phyloP scores from a whole-genome alignment of 495 filamentous ascomycete species.

The Trichoderma erinaceum region DNA sequence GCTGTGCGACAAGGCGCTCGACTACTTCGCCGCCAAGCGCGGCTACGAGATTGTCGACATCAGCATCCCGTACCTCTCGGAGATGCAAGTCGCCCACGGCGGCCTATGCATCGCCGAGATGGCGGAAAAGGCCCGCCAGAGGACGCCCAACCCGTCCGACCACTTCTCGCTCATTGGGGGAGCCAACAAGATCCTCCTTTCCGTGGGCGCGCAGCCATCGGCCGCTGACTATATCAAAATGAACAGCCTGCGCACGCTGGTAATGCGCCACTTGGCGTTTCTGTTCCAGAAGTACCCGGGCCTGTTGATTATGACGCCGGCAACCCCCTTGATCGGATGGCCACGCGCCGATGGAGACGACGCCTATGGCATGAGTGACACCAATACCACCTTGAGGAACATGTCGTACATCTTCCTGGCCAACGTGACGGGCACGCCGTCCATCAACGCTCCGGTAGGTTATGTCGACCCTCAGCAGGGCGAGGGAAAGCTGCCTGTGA shows the following conservation, averaged over 20 bases:
- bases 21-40: conserved; percentile 49
- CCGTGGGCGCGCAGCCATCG: conserved; percentile 55
- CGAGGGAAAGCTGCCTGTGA: conserved; percentile 55
- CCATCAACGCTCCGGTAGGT: conserved; percentile 71
- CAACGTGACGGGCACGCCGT: conserved; percentile 75
- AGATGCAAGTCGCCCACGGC: conserved; percentile 72
- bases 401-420: conserved; percentile 90
- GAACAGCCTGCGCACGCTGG: conserved; percentile 63
- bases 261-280: conserved; percentile 77
- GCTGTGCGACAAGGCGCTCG: conserved; percentile 54
- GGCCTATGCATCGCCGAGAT: conserved; percentile 74
- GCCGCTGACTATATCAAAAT: conserved; percentile 66
- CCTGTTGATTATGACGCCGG: conserved; percentile 73
- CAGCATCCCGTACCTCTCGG: conserved; percentile 63
- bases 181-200: conserved; percentile 68
- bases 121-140: conserved; percentile 32
- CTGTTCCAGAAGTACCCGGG: conserved; percentile 69
- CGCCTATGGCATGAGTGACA: conserved; percentile 64
- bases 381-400: conserved; percentile 61
- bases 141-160: conserved; percentile 21
- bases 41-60: conserved; percentile 70
- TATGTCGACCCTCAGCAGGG: conserved; percentile 51
- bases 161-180: conserved; percentile 47
- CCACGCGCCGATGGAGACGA: conserved; percentile 45
- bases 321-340: conserved; percentile 72